These are phyloP conservation scores for Trichophyton rubrum DNA, from an alignment of 2,329 filamentous ascomycete genomes.

Conservation along the genomic window DNA sequence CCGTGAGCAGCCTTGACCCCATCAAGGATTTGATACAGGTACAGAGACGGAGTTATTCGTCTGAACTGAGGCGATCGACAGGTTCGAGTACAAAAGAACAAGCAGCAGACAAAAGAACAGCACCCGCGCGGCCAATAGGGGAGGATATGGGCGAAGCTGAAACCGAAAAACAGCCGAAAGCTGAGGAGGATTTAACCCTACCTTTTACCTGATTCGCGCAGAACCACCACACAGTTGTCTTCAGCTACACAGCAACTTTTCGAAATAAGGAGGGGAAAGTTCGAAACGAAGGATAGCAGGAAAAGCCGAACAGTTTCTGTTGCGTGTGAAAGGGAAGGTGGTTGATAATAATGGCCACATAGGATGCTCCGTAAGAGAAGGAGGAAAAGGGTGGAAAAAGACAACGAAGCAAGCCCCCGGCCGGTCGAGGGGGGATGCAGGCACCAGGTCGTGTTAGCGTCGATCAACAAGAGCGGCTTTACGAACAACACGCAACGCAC, in stretches of 20 bases:
- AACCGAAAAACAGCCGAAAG: slow-evolving; percentile 1
- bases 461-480: not conserved
- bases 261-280: not conserved
- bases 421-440: slow-evolving; percentile 2
- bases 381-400: not conserved
- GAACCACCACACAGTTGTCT: not conserved
- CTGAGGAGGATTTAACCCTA: slow-evolving; percentile 4
- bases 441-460: slow-evolving; percentile 1
- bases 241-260: not conserved
- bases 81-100: not conserved
- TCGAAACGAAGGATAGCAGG: not conserved
- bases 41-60: slow-evolving; percentile 1
- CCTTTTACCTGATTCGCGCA: not conserved
- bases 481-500: not conserved
- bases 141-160: not conserved
- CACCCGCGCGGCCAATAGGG: slow-evolving; percentile 1
- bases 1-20: not conserved
- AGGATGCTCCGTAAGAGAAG: not conserved
- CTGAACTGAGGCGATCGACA: not conserved
- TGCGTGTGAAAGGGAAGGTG: not conserved
- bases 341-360: not conserved
- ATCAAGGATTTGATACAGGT: not conserved
- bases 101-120: not conserved
- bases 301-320: not conserved
- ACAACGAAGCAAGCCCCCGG: not conserved